Base-by-base conservation (phyloP, 2,329 filamentous ascomycete species). In the Aspergillus phoenicis region DNA sequence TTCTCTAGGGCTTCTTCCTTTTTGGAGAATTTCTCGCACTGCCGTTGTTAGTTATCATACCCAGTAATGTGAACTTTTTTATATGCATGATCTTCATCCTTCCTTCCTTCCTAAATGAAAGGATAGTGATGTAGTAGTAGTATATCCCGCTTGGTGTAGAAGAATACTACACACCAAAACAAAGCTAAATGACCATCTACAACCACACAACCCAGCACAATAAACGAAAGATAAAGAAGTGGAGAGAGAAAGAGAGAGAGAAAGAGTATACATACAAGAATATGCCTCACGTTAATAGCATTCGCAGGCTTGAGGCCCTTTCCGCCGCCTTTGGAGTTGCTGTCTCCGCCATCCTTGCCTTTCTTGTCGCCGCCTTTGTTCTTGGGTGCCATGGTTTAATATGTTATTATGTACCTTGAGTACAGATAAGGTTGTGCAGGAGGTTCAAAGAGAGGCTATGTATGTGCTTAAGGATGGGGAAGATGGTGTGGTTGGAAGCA, bases 1-100 rank as follows among this genome's bases (percentile, higher is more conserved):
- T 88, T 87, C 64, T 83, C 82, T 4, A 88, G 70, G 2, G 87
- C 87, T 72, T 88, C 85, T 78, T 89, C 86, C 69, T 88, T 89
- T 72, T 87, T 88, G 49, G 81, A 80, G 74, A 87, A 83, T 73
- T 89, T 89, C 68, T 85, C 85, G 72, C 86, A 89, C 70, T 83
- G 36, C 11, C 5, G 20, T 10, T 2, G 45, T 52, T 43, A 30
- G 56, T 33, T 49, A 39, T 13, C 30, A 11, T 33, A 33, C 11
- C 10, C 10, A 4, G 10, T 13, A 33, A 4, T 11, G 11, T 11
- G 30, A 2, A 5, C 1, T 11, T 26, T 33, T 8, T 11, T 33
- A 33, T 10, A 33, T 33, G 30, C 10, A 33, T 11, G 30, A 11
- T 33, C 10, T 11, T 33, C 8, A 33, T 11, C 4, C 11, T 4